Base-by-base conservation (phyloP, 495 filamentous ascomycete genomes). In the Tuber microsphaerosporum region DNA sequence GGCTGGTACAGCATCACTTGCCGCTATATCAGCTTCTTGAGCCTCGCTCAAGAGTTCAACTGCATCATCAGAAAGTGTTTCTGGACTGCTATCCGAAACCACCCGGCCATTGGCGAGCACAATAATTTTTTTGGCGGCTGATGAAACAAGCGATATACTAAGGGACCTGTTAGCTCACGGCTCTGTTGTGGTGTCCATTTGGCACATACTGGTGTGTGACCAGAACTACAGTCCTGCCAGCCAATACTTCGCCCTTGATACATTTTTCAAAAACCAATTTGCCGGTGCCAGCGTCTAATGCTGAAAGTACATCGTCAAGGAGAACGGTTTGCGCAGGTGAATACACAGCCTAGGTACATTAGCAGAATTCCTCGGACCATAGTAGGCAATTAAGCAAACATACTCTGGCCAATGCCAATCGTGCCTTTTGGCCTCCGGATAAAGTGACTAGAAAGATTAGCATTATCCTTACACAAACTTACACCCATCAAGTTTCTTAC, bases 281-380 rank as follows among this genome's bases (percentile, higher is more conserved):
- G 34, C 86, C 84, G 43, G 88, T 88, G 73, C 87, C 86, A 20
- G 87, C 84, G 80, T 89, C 87, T n/a, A 89, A 82, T 8, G 91
- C 91, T 31, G 88, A 90, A 19, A 93, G 84, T 8, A 91, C 88
- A 79, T 93, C 91, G 79, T 93, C 91, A 7, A 93, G 85, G 10
- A 92, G 82, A 31, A 93, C 81, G 22, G 91, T 87, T 2, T 86
- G 87, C 20, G 90, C 88, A 16, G 86, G 83, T 68, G 91, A 92
- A 78, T 93, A 93, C 2, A 92, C 85, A 2, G 91, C 51, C 51
- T 56, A 26, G 22, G 14, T 10, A 26, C n/a, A 14, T 56, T 56
- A 56, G 51, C 10, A 56, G 51, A 56, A 56, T 26, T 2, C 51
- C n/a, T 26, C n/a, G 22, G 22, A n/a, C 22, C 51, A 56, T 12